Evolutionary conservation across 345 rosid species (phyloP), one percentile per base, ranked within the genome.

Genomic region (Eucalyptus grandis): DNA sequence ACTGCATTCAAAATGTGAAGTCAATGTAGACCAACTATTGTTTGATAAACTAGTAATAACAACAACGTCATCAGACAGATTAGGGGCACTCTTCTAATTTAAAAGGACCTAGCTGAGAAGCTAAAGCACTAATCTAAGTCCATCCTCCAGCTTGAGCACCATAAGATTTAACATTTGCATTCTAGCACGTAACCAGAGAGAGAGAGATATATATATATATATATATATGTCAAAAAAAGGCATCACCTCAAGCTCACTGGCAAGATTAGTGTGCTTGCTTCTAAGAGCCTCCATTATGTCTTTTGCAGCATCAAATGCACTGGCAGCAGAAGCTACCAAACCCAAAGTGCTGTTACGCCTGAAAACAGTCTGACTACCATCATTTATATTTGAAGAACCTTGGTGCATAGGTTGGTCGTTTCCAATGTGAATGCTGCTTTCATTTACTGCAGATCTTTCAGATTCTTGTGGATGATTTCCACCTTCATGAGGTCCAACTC

Each of bases 261-360:
- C 99, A 95, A 98, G 94, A 93, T 98, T 98, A 90, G 95, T 91
- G 89, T 98, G 99, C 95, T 96, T 97, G 96, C 98, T 96, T 94
- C 99, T 94, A 43, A 98, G 96, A 87, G 98, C 94, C 93, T 98
- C 99, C 99, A 97, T 98, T 89, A 98, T 98, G 93, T 98, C 99
- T 93, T 98, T 98, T 43, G 99, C 99, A 90, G 99, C 96, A 62
- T 97, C 99, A 93, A 98, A 98, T 90, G 99, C 99, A 93, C 96
- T 94, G 19, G 95, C 95, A 90, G 99, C 98, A 92, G 97, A 96
- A 77, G 98, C 95, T 49, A 93, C 96, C 92, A 94, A 58, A 86
- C 95, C 93, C 87, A 94, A 90, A 56, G 96, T 94, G 90, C 95
- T 96, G 90, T 91, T 95, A 87, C 96, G 97, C 92, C 99, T 96